Conservation (phyloP, 805 yeast species). For the Starmera dryadoides region DNA sequence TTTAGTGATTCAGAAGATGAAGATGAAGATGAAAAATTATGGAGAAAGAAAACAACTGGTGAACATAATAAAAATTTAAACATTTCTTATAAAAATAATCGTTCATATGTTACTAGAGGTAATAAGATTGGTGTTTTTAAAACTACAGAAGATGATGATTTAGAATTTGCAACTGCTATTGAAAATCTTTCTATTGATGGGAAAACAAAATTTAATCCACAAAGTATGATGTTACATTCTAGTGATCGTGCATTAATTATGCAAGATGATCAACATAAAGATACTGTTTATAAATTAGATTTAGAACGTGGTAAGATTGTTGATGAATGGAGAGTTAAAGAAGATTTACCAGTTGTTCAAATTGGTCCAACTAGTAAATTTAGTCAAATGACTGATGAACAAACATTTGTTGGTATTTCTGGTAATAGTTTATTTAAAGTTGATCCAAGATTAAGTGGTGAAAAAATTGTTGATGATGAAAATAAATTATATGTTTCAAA, state of each 20-base stretch:
- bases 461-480: slow-evolving; percentile 53
- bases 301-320: slow-evolving; percentile 70
- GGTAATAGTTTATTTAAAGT: slow-evolving; percentile 59
- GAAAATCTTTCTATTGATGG: slow-evolving; percentile 49
- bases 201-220: slow-evolving; percentile 40
- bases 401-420: slow-evolving; percentile 66
- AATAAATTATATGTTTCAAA: slow-evolving; percentile 48
- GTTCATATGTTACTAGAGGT: slow-evolving; percentile 77
- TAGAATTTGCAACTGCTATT: slow-evolving; percentile 65
- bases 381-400: slow-evolving; percentile 67
- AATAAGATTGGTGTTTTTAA: slow-evolving; percentile 75
- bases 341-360: slow-evolving; percentile 38
- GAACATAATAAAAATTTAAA: slow-evolving; percentile 59
- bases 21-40: slow-evolving; percentile 24
- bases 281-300: slow-evolving; percentile 65
- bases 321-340: slow-evolving; percentile 74
- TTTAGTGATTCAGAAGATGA: slow-evolving; percentile 25
- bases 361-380: slow-evolving; percentile 71
- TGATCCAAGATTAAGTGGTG: slow-evolving; percentile 66
- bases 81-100: slow-evolving; percentile 61
- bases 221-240: slow-evolving; percentile 67
- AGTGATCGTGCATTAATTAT: slow-evolving; percentile 65
- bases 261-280: slow-evolving; percentile 40
- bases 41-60: slow-evolving; percentile 16
- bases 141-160: slow-evolving; percentile 39